These are phyloP conservation scores for Coemansia sp. DNA, from an alignment of 192 early-diverging fungal genomes.

Conservation along the genomic window DNA sequence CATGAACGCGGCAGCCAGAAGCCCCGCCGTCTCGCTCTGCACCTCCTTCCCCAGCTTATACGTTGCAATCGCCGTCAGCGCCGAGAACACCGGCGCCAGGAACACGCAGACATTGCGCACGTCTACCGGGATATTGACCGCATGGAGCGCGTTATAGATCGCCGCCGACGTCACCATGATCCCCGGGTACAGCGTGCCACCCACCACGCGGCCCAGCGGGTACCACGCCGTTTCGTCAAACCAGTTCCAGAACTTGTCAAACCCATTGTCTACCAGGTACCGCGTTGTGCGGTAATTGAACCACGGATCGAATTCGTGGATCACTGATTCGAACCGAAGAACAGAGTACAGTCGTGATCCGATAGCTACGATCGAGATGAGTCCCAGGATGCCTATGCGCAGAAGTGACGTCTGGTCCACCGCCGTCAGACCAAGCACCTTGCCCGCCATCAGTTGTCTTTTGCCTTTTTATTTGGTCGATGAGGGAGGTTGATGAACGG, in stretches of 20 bases:
- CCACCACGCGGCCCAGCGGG: conserved; percentile 96
- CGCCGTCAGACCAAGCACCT: conserved; percentile 50
- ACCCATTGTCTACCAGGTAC: conserved; percentile 88
- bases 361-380: conserved; percentile 86
- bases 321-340: conserved; percentile 96
- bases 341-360: conserved; percentile 95
- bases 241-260: conserved; percentile 99
- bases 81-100: conserved; percentile 94
- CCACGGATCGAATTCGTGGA: conserved; percentile 99
- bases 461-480: too few relatives aligned
- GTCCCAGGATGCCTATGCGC: conserved; percentile 83
- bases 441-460: conserved; percentile 8
- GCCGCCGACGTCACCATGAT: conserved; percentile 97
- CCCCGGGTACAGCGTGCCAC: conserved; percentile 99
- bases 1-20: conserved; percentile 97
- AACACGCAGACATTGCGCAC: conserved; percentile 99
- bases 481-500: too few relatives aligned
- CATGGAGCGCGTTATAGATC: conserved; percentile 92
- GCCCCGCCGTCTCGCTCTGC: conserved; percentile 87
- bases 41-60: conserved; percentile 93
- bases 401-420: conserved; percentile 62
- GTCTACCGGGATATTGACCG: conserved; percentile 94
- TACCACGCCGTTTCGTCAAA: conserved; percentile 99
- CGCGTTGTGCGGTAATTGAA: conserved; percentile 98
- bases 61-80: conserved; percentile 91